Percentiles rank a stretch among this genome's conserved stretches.
Conservation (phyloP, 225 moss, liverwort and hornwort genomes). For the Bryum argenteum region DNA sequence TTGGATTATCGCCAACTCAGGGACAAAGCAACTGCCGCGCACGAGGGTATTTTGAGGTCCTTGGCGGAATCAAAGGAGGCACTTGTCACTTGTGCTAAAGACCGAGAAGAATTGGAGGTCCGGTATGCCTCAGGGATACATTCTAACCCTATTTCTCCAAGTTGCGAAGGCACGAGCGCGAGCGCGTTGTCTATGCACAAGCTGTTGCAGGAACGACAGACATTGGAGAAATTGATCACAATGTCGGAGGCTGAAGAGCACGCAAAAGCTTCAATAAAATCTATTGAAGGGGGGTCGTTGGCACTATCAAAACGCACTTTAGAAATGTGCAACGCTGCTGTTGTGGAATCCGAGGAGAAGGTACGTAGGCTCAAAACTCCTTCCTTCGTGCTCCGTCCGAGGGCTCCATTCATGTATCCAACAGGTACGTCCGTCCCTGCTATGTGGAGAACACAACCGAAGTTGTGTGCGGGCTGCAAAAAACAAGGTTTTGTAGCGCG, state of each 20-base stretch:
- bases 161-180: no score
- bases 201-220: background rate
- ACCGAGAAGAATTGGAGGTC: background rate
- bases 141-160: no score
- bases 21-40: no score
- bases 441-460: background rate
- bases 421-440: background rate
- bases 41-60: no score
- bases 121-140: no score
- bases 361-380: background rate
- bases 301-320: accelerated
- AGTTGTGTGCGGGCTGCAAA: background rate
- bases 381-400: background rate
- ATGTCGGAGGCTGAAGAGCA: no score
- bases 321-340: accelerated
- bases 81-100: background rate
- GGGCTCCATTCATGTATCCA: constrained; percentile 1
- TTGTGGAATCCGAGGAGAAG: background rate
- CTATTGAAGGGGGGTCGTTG: no score
- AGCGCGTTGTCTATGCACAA: background rate
- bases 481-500: background rate
- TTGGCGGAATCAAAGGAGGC: no score
- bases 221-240: background rate
- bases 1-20: no score
- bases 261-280: no score